Evolutionary conservation across 225 moss, liverwort and hornwort genomes (phyloP).

Genomic region (Antitrichia curtipendula): DNA sequence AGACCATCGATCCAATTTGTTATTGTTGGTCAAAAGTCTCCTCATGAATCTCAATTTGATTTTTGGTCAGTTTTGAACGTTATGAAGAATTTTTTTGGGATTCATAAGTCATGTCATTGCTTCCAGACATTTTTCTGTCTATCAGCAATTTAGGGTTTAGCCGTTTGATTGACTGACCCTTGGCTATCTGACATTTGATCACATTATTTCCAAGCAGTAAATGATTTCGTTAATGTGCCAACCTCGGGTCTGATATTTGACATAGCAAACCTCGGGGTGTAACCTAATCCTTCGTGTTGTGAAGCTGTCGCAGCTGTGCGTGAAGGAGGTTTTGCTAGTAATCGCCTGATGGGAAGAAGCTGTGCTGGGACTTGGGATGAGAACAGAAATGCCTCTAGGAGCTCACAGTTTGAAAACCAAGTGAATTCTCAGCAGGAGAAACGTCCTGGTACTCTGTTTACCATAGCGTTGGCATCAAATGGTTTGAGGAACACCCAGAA

Average conservation of each 20-base stretch:
- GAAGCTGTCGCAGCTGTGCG: conserved; percentile 2
- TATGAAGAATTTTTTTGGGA: neutral
- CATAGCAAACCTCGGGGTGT: neutral
- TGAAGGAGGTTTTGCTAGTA: neutral
- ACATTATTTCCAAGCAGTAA: neutral
- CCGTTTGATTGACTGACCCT: neutral
- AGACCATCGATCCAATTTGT: neutral
- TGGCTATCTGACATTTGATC: neutral
- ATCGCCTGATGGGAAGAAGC: neutral
- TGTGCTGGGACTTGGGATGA: neutral
- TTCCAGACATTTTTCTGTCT: neutral
- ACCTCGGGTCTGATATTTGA: neutral
- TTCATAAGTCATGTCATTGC: neutral
- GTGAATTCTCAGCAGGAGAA: neutral
- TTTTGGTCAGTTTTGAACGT: neutral
- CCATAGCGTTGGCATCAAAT: neutral
- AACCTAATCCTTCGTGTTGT: neutral
- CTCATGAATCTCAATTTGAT: neutral
- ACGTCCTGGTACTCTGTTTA: neutral
- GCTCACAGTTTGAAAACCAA: neutral
- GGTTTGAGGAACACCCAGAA: neutral
- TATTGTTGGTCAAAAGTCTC: neutral
- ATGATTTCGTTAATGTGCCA: neutral
- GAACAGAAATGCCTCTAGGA: neutral
- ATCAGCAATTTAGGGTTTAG: neutral